Percentiles rank a stretch among this genome's conserved stretches.
Conservation (phyloP, 345 rosid genomes). For the Adansonia digitata region DNA sequence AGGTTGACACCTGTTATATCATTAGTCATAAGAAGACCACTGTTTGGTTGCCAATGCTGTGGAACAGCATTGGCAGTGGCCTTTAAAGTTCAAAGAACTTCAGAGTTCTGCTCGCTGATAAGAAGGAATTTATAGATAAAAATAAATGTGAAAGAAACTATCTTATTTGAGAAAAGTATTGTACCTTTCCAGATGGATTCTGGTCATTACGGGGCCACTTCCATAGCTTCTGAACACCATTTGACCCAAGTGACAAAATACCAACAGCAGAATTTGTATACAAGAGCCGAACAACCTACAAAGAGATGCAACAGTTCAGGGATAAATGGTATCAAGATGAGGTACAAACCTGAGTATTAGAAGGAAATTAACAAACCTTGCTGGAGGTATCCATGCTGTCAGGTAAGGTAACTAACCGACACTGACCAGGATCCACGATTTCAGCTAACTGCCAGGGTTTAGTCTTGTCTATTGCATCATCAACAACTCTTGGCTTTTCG, state of each 20-base stretch:
- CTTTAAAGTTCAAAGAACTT: slow-evolving; percentile 29
- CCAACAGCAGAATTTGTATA: slow-evolving; percentile 85
- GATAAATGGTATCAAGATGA: not conserved
- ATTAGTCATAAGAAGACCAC: slow-evolving; percentile 86
- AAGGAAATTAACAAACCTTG: slow-evolving; percentile 50
- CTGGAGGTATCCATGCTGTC: slow-evolving; percentile 69
- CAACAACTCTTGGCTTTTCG: slow-evolving; percentile 71
- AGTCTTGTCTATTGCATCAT: slow-evolving; percentile 62
- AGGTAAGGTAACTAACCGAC: slow-evolving; percentile 66
- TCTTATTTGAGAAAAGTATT: not conserved
- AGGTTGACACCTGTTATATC: slow-evolving; percentile 71
- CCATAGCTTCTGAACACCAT: slow-evolving; percentile 68
- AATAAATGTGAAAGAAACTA: not conserved
- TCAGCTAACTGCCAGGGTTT: slow-evolving; percentile 81
- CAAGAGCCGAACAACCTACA: slow-evolving; percentile 76
- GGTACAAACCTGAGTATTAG: not conserved
- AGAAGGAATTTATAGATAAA: not conserved
- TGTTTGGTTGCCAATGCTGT: slow-evolving; percentile 92
- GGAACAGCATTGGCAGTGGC: slow-evolving; percentile 73
- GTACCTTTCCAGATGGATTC: slow-evolving; percentile 80
- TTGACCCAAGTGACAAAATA: slow-evolving; percentile 76
- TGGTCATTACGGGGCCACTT: slow-evolving; percentile 78
- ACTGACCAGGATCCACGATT: slow-evolving; percentile 61
- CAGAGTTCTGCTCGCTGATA: not conserved
- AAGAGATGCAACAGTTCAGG: slow-evolving; percentile 11